A percentile compares a stretch with the other conserved stretches of the same genome.
phyloP scores from a whole-genome alignment of 768 basidiomycete species.

The Brasilioporus rufonigricans region DNA sequence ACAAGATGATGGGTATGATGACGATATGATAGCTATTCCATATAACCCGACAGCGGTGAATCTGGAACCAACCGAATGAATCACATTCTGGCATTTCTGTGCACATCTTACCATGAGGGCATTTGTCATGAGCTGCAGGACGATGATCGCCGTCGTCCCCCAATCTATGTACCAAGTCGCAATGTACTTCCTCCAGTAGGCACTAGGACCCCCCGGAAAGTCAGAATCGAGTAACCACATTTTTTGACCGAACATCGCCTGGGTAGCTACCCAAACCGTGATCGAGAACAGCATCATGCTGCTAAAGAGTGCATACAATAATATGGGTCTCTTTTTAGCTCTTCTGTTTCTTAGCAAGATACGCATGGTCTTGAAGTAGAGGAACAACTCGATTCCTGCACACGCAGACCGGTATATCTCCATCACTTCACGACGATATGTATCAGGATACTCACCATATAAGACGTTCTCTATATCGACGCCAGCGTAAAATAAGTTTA shows the following conservation, averaged over 20 bases:
- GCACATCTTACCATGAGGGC: conserved; percentile 19
- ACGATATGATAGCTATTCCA: no score
- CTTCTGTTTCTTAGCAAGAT: conserved; percentile 9
- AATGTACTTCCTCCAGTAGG: conserved; percentile 28
- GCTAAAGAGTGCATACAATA: conserved; percentile 25
- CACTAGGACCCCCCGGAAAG: conserved; percentile 36
- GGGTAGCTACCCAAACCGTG: no score
- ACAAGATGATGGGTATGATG: no score
- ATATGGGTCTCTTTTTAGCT: conserved; percentile 1
- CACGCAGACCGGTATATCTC: not conserved
- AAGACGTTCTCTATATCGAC: conserved; percentile 20
- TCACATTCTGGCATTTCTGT: no score
- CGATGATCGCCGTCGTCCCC: no score
- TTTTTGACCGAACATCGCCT: conserved; percentile 26
- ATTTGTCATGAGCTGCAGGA: conserved; percentile 2
- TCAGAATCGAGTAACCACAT: conserved; percentile 36
- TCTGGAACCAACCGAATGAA: no score
- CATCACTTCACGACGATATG: not conserved
- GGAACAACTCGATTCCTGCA: conserved; percentile 23
- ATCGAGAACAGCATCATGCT: conserved; percentile 25
- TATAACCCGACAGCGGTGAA: not conserved
- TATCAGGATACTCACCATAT: conserved; percentile 16
- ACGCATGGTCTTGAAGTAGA: no score
- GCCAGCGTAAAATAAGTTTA: conserved; percentile 14
- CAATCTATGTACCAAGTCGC: conserved; percentile 30